Conservation (phyloP, 148 eudicot species). For the Beta vulgaris region DNA sequence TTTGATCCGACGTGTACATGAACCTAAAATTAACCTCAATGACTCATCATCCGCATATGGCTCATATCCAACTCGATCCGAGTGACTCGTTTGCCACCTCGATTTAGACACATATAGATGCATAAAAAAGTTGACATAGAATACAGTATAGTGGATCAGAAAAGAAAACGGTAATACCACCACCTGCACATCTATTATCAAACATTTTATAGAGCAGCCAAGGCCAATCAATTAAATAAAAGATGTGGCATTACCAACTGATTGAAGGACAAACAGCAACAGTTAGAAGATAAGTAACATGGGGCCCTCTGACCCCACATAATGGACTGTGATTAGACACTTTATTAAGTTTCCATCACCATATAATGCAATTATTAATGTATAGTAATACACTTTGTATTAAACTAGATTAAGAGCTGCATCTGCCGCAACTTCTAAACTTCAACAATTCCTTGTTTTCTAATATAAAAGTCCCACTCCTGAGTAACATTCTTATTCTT, state of each 20-base stretch:
- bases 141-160: slow-evolving; percentile 14
- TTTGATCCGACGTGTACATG: too few species aligned
- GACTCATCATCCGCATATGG: too few species aligned
- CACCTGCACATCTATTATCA: not conserved
- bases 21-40: too few species aligned
- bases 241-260: slow-evolving; percentile 27
- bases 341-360: slow-evolving; percentile 8
- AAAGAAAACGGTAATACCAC: slow-evolving; percentile 7
- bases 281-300: slow-evolving; percentile 52
- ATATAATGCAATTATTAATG: slow-evolving; percentile 15
- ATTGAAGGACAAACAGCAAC: slow-evolving; percentile 33
- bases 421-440: slow-evolving; percentile 27
- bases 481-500: slow-evolving; percentile 25
- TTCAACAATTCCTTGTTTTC: slow-evolving; percentile 6
- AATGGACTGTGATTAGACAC: slow-evolving; percentile 43
- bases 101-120: not conserved
- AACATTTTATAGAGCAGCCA: slow-evolving; percentile 8
- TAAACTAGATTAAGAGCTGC: slow-evolving; percentile 18
- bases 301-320: slow-evolving; percentile 42
- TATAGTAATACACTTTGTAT: not conserved
- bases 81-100: too few species aligned
- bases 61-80: too few species aligned
- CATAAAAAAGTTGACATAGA: slow-evolving; percentile 15
- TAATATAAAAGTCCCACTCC: slow-evolving; percentile 24
- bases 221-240: slow-evolving; percentile 11